Evolutionary conservation across 2,329 filamentous ascomycete genomes (phyloP).

Genomic region (Byssothecium circinans): DNA sequence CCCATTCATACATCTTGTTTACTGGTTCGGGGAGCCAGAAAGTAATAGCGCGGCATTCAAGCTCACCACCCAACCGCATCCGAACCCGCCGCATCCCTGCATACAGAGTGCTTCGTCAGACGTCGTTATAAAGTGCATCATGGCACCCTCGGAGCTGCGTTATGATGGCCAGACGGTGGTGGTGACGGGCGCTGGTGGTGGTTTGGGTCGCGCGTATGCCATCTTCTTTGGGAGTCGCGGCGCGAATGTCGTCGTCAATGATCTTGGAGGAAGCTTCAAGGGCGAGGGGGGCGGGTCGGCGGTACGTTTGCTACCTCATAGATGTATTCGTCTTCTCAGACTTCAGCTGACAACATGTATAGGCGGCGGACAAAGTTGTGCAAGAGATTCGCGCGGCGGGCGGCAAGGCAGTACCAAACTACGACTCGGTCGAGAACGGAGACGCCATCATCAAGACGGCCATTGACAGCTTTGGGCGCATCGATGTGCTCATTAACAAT

Average conservation of each 20-base stretch:
- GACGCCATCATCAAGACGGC: conserved; percentile 92
- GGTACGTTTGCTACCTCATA: conserved; percentile 57
- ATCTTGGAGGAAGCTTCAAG: conserved; percentile 89
- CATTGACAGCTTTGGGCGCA: conserved; percentile 76
- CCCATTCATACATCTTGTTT: not conserved
- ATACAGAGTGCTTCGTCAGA: not conserved
- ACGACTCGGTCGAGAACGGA: conserved; percentile 90
- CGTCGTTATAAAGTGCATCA: conserved; percentile 27
- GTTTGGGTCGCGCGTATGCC: conserved; percentile 79
- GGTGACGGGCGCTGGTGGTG: conserved; percentile 82
- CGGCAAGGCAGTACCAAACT: conserved; percentile 96
- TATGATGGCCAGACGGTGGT: conserved; percentile 90
- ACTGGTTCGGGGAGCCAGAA: not conserved
- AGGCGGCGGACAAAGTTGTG: conserved; percentile 83
- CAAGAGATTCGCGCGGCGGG: conserved; percentile 82
- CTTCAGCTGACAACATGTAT: conserved; percentile 14
- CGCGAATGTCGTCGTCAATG: conserved; percentile 94
- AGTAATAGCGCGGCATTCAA: not conserved
- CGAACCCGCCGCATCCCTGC: not conserved
- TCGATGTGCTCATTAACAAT: conserved; percentile 97
- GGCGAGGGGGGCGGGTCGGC: conserved; percentile 86
- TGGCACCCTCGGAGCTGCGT: conserved; percentile 59
- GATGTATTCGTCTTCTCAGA: not conserved
- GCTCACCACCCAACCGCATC: too few relatives aligned
- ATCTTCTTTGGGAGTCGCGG: conserved; percentile 89